A percentile compares a stretch with the other conserved stretches of the same genome.
Conservation (phyloP, 257 asterid genomes). For the Solanum piurae region DNA sequence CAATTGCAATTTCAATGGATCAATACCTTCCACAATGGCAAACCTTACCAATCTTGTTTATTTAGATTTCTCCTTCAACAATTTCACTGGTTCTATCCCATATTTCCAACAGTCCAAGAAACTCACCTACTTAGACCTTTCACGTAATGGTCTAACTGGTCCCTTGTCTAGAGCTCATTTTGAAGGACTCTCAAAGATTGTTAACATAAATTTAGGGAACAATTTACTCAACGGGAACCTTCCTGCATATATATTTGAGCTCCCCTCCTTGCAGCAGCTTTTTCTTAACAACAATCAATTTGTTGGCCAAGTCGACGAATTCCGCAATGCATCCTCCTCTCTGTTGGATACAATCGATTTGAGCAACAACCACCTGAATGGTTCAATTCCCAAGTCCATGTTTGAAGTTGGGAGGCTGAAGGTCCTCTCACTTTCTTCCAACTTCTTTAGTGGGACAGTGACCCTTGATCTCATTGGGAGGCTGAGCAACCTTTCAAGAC, state of each 20-base stretch:
- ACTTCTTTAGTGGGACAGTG: constrained; percentile 13
- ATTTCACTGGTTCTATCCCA: constrained; percentile 25
- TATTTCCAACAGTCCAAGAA: constrained; percentile 9
- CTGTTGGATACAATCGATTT: constrained; percentile 8
- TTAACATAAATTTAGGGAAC: not conserved
- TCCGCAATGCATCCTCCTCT: not conserved
- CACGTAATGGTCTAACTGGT: constrained; percentile 14
- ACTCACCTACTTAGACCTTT: constrained; percentile 7
- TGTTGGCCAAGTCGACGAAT: constrained; percentile 2
- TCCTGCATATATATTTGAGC: constrained; percentile 16
- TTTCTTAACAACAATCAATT: constrained; percentile 20
- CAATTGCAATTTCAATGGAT: constrained; percentile 17
- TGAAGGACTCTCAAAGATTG: constrained; percentile 14
- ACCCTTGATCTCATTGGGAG: not conserved
- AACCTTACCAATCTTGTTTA: constrained; percentile 8
- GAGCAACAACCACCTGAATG: constrained; percentile 14
- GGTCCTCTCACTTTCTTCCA: constrained; percentile 19
- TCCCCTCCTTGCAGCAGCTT: constrained; percentile 19
- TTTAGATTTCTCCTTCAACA: constrained; percentile 24
- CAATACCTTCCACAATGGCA: constrained; percentile 16
- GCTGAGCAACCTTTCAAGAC: constrained; percentile 22
- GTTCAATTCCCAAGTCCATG: constrained; percentile 17
- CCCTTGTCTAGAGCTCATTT: constrained; percentile 10
- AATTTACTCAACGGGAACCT: constrained; percentile 14
- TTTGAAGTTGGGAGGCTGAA: constrained; percentile 3